Conservation (phyloP, 305 asterid genomes). For the Andrographis paniculata region DNA sequence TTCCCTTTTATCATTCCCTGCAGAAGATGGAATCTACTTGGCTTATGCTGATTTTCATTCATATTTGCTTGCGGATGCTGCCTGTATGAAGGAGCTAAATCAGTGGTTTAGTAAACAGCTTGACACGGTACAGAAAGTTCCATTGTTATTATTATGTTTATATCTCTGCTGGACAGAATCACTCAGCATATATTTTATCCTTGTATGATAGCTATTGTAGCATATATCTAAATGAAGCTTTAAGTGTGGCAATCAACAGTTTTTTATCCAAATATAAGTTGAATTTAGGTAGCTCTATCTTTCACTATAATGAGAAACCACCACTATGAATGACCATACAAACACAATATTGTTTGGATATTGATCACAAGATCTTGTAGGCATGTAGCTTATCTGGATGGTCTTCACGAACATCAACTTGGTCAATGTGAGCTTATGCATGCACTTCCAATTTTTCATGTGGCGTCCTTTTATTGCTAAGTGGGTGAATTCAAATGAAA, state of each 20-base stretch:
- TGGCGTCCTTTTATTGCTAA: no score
- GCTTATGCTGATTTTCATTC: conserved; percentile 80
- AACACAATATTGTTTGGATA: conserved; percentile 4
- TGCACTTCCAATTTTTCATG: no score
- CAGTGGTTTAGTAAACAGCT: conserved; percentile 88
- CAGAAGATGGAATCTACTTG: conserved; percentile 88
- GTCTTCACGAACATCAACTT: no score
- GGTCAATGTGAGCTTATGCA: no score
- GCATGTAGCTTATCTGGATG: no score
- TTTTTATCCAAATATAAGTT: conserved; percentile 4
- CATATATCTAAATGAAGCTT: conserved; percentile 10
- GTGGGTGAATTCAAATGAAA: no score
- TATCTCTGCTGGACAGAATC: not conserved
- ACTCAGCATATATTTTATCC: conserved; percentile 8
- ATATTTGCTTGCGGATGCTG: conserved; percentile 74
- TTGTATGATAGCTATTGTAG: conserved; percentile 7
- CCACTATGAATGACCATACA: not conserved
- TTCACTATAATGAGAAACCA: conserved; percentile 10
- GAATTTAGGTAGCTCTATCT: conserved; percentile 8
- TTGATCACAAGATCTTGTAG: conserved; percentile 9
- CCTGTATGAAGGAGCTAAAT: conserved; percentile 82
- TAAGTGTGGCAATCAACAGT: conserved; percentile 4
- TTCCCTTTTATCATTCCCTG: conserved; percentile 18
- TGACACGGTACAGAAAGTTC: conserved; percentile 65
- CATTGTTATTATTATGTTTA: not conserved